Evolutionary conservation across 176 grass and related monocot genomes (phyloP).

Genomic region (Carex cristatella): DNA sequence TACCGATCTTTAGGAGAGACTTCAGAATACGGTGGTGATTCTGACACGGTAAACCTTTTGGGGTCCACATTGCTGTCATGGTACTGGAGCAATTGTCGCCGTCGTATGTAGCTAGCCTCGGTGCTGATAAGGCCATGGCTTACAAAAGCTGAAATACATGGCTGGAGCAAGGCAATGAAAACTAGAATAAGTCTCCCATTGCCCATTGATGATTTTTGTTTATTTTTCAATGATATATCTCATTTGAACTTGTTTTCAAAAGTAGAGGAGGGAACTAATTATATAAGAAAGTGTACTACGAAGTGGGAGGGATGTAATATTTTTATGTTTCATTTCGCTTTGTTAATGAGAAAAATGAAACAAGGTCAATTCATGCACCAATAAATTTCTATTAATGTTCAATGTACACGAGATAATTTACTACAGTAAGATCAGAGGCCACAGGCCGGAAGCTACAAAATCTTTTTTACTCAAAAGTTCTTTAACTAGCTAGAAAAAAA

Average conservation of each 20-base stretch:
- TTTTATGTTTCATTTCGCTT: not conserved
- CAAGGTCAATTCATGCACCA: not conserved
- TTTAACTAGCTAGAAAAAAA: not conserved
- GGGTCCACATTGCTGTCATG: not conserved
- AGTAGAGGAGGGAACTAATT: not conserved
- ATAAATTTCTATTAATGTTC: not conserved
- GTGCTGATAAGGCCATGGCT: not conserved
- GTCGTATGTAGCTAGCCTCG: not conserved
- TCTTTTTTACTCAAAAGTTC: not conserved
- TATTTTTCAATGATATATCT: not conserved
- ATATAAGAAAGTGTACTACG: not conserved
- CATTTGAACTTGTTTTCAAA: not conserved
- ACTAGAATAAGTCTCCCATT: not conserved
- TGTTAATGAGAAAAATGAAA: not conserved
- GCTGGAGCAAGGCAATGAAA: not conserved
- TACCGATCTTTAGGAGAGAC: too few species aligned
- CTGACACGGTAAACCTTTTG: not conserved
- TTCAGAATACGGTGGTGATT: not conserved
- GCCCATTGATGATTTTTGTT: too few species aligned
- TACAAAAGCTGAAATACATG: not conserved
- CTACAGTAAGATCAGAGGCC: too few species aligned
- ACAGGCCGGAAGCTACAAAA: too few species aligned
- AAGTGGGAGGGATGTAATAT: not conserved
- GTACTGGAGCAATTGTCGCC: not conserved
- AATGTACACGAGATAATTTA: not conserved